Percentiles rank a stretch among this genome's conserved stretches.
phyloP scores from a whole-genome alignment of 2,329 filamentous ascomycete genomes.

The Diaporthe sp. region DNA sequence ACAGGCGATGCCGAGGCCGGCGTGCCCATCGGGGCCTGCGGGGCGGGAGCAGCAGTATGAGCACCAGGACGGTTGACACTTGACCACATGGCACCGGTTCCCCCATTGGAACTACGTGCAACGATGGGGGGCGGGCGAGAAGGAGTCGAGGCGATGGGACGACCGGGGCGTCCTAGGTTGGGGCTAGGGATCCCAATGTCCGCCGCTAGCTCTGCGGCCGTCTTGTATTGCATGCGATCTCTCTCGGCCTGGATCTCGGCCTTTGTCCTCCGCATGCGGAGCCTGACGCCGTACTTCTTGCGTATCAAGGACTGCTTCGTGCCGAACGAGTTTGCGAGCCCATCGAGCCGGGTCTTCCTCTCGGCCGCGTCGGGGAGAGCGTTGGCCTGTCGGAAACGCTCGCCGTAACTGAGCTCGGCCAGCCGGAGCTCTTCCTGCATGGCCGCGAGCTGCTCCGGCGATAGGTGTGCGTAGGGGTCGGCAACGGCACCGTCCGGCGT shows the following conservation, averaged over 20 bases:
- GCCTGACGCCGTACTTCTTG: constrained; percentile 70
- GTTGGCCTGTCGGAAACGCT: constrained; percentile 59
- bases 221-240: constrained; percentile 54
- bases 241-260: constrained; percentile 61
- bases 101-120: not conserved
- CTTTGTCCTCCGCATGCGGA: constrained; percentile 63
- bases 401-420: constrained; percentile 56
- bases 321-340: constrained; percentile 66
- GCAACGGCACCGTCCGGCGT: constrained; percentile 36
- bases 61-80: constrained; percentile 21
- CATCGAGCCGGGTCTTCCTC: constrained; percentile 53
- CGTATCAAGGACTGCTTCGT: constrained; percentile 70
- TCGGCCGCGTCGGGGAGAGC: constrained; percentile 52
- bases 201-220: constrained; percentile 40
- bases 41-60: not conserved
- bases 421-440: constrained; percentile 55
- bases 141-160: not conserved
- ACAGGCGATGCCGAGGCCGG: constrained; percentile 13
- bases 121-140: not conserved
- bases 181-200: constrained; percentile 19
- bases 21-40: not conserved
- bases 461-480: constrained; percentile 63
- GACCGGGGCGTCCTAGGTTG: constrained; percentile 1
- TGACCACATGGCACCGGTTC: constrained; percentile 9
- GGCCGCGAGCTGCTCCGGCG: constrained; percentile 46